Evolutionary conservation across 1,284 basidiomycete genomes (phyloP), one percentile per base, ranked within the genome.

Genomic region (Cystobasidium slooffiae): DNA sequence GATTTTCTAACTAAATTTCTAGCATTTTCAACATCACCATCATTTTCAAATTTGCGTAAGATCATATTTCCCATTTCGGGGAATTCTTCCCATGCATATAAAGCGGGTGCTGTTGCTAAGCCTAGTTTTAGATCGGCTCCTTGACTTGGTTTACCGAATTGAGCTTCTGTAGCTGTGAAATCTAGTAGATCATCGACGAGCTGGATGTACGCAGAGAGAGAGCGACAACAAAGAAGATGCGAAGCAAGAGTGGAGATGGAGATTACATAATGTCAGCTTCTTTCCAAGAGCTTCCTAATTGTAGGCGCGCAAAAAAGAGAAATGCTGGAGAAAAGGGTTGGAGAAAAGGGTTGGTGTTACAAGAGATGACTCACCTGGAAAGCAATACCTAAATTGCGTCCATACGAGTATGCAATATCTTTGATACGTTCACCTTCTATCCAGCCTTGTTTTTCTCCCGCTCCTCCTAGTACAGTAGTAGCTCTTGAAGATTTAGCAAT

Each of bases 71-170:
- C 89, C 81, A 97, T 85, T 76, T 90, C 88, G 6, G 92, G 88
- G 81, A 92, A 86, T 81, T 97, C 90, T 83, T 97, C 93, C 86
- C 92, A 94, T 16, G 97, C 96, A 80, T 91, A 98, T n/a, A 99
- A 84, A 1, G 91, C 91, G 0, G 96, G 96, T 0, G 92, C 96
- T 0, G 94, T 97, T 1, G 94, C 92, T 24, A 97, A 85, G 0
- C 95, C 94, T 0, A 96, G 85, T 72, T 90, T 87, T 49, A 97
- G 85, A 82, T 98, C 93, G 0, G 93, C 91, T 9, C 92, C 91
- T 16, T 89, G 88, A 0, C 84, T 84, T 0, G 93, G 93, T 83
- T 96, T 96, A 63, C 93, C 93, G 18, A 94, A 86, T 0, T 88
- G 85, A 0, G 86, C 85, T 0, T 81, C 82, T 74, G 86, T 85